phyloP scores from a whole-genome alignment of 2,329 filamentous ascomycete genomes.

The Aureobasidium sp. region DNA sequence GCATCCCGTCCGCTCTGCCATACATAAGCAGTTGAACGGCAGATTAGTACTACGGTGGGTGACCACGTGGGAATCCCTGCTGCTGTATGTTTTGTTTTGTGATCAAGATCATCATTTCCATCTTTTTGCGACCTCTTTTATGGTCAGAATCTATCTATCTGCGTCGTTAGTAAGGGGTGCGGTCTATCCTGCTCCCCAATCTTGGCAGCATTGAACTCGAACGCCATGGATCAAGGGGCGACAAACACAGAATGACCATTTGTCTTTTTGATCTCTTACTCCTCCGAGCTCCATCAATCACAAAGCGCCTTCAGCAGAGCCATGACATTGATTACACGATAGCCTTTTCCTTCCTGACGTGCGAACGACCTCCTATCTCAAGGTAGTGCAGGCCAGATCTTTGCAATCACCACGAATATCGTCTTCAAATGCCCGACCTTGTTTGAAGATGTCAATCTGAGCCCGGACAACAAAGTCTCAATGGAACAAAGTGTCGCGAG shows the following conservation, averaged over 20 bases:
- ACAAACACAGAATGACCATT: not conserved
- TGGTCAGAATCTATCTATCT: no score
- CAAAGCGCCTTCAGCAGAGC: not conserved
- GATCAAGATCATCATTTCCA: no score
- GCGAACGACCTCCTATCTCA: not conserved
- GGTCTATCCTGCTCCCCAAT: no score
- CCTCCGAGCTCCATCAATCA: not conserved
- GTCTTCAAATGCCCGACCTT: not conserved
- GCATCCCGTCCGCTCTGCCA: no score
- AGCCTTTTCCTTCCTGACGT: not conserved
- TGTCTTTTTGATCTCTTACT: not conserved
- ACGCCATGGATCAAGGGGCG: no score
- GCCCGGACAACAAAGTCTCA: not conserved
- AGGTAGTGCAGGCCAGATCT: not conserved
- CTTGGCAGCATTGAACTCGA: no score
- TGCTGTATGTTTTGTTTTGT: no score
- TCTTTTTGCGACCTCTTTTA: no score
- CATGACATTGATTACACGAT: not conserved
- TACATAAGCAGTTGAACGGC: no score
- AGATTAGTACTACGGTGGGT: no score
- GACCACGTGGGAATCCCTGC: no score
- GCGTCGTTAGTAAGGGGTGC: no score
- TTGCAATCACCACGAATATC: not conserved
- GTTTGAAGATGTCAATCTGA: not conserved
- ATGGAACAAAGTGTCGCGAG: not conserved